Evolutionary conservation across 805 yeast genomes (phyloP).

Genomic region (Dipodascus albidus): DNA sequence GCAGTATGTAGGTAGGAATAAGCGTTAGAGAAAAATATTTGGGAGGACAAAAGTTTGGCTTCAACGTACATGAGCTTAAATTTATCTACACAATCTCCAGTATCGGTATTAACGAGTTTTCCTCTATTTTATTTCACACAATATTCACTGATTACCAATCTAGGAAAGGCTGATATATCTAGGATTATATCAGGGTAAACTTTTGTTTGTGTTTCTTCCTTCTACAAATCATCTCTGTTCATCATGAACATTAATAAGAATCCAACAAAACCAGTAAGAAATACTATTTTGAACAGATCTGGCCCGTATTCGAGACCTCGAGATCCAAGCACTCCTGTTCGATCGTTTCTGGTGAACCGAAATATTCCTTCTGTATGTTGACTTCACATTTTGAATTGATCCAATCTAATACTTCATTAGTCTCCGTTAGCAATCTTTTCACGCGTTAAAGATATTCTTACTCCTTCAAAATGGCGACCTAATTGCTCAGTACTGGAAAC

Average conservation of each 20-base stretch:
- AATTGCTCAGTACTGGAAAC: not conserved
- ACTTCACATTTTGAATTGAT: not conserved
- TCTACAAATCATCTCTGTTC: not conserved
- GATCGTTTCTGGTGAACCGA: not conserved
- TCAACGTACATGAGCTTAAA: too few relatives aligned
- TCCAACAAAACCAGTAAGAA: not conserved
- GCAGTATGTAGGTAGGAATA: too few relatives aligned
- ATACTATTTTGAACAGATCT: not conserved
- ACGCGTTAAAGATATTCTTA: constrained; percentile 5
- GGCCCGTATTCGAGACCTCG: not conserved
- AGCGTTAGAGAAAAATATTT: not conserved
- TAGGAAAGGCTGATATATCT: not conserved
- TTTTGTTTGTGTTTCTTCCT: not conserved
- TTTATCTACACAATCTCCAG: not conserved
- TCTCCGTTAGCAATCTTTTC: constrained; percentile 4
- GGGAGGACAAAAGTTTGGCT: too few relatives aligned
- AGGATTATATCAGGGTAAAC: not conserved
- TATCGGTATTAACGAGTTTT: not conserved
- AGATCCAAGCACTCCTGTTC: not conserved
- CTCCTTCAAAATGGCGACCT: constrained; percentile 5
- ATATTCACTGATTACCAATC: not conserved
- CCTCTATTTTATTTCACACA: too few relatives aligned
- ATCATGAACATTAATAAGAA: not conserved
- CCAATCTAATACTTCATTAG: not conserved
- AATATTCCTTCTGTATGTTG: not conserved